Base-by-base conservation (phyloP, 2,329 filamentous ascomycete genomes). In the Talaromyces funiculosus region DNA sequence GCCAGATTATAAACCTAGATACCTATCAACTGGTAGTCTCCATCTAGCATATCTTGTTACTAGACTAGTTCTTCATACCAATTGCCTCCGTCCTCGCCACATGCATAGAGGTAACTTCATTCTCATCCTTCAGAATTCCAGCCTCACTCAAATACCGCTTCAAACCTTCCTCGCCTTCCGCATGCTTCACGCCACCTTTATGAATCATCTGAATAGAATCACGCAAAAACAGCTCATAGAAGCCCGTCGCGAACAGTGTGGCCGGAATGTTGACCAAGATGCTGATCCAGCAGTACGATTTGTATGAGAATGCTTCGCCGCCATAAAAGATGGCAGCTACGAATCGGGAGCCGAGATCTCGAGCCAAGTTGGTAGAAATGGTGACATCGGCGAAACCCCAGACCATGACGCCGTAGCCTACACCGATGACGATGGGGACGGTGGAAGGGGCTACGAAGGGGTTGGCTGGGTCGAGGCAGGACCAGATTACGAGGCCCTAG, bases 261-360 rank as follows among this genome's bases (percentile, higher is more conserved):
- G 82, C 82, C 0, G 82, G 83, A 3, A 86, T 71, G 64, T 84
- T 85, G 62, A 83, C 81, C 6, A 85, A 70, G 40, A 85, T 79
- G 1, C 77, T 72, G 53, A 85, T 84, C 69, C 81, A 81, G 3
- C 77, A 71, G 65, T 84, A 84, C 31, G 64, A 64, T 55, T 61
- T 65, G 69, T 74, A 77, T 9, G 70, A 71, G 65, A 83, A 83
- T 3, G 78, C 79, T 62, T 82, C 80, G 10, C 74, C 67, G 53
- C 81, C 81, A 64, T 77, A 83, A 71, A 85, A 84, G 62, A 85
- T 84, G 16, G 81, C 81, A 5, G 81, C 82, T 0, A 85, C 83
- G 26, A 85, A 79, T 18, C 84, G 78, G 1, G 81, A 80, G n/a
- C 84, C 84, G 14, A 86, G 72, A 67, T 86, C 84, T 66, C 83